These are phyloP conservation scores for Abelmoschus esculentus DNA, from an alignment of 345 rosid genomes.

Conservation along the genomic window DNA sequence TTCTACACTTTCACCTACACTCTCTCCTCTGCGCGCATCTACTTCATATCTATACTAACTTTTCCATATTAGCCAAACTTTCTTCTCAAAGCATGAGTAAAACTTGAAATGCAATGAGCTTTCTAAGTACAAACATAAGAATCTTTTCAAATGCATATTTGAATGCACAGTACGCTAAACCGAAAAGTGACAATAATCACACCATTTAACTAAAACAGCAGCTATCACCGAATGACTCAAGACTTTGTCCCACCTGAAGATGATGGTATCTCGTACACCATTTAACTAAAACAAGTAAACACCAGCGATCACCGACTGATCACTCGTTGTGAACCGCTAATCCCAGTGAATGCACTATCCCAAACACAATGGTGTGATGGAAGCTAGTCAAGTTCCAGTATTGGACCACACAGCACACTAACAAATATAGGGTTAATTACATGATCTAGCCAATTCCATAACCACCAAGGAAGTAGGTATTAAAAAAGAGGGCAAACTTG, in stretches of 20 bases:
- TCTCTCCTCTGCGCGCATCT: neutral
- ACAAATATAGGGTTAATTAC: neutral
- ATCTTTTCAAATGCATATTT: neutral
- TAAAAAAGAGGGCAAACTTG: neutral
- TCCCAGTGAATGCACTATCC: neutral
- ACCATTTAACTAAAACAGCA: neutral
- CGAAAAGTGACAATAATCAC: neutral
- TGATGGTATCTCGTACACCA: neutral
- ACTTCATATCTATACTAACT: neutral
- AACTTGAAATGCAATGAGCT: neutral
- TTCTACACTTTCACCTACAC: neutral
- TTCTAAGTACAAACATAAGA: neutral
- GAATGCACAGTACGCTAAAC: neutral
- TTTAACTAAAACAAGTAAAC: neutral
- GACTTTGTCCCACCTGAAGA: neutral
- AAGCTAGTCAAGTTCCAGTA: too few species aligned
- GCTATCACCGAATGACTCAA: neutral
- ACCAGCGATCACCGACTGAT: neutral
- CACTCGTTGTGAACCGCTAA: neutral
- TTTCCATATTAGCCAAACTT: neutral
- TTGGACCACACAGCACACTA: neutral
- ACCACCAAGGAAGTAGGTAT: neutral
- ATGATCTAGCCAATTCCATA: conserved; percentile 12
- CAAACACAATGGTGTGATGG: conserved; percentile 2
- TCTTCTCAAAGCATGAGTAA: neutral